phyloP scores from a whole-genome alignment of 2,329 filamentous ascomycete genomes.

The Mycosphaerelloides madeirae region DNA sequence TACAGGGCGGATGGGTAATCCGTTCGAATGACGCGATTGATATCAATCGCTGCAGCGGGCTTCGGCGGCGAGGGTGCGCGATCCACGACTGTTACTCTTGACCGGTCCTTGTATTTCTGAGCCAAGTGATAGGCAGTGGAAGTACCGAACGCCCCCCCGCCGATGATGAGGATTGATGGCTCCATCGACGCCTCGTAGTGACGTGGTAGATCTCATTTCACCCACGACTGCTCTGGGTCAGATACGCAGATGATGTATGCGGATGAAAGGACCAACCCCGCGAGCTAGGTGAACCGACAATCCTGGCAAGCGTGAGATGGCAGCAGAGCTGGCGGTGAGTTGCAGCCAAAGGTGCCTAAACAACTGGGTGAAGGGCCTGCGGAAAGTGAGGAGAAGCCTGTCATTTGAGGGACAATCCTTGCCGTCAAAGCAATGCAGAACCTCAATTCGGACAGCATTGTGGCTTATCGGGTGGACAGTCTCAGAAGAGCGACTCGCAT shows the following conservation, averaged over 20 bases:
- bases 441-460: too few relatives aligned
- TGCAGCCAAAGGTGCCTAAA: too few relatives aligned
- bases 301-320: neutral
- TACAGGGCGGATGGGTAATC: conserved; percentile 30
- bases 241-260: neutral
- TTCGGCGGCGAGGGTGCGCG: conserved; percentile 49
- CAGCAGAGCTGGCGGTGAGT: too few relatives aligned
- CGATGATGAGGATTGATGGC: conserved; percentile 22
- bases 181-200: conserved; percentile 5
- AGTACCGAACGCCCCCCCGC: conserved; percentile 24
- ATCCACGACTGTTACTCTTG: conserved; percentile 55
- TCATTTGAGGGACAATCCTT: too few relatives aligned
- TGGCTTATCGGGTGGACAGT: too few relatives aligned
- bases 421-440: too few relatives aligned
- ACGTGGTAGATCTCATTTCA: neutral
- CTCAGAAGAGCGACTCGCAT: too few relatives aligned
- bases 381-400: too few relatives aligned
- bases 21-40: conserved; percentile 31
- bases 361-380: conserved; percentile 2
- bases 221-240: neutral
- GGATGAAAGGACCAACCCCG: neutral
- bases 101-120: conserved; percentile 44
- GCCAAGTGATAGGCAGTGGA: conserved; percentile 29
- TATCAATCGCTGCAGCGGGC: conserved; percentile 32
- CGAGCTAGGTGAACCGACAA: neutral